Evolutionary conservation across 306 rosid species (phyloP).

Genomic region (Prunus dulcis): DNA sequence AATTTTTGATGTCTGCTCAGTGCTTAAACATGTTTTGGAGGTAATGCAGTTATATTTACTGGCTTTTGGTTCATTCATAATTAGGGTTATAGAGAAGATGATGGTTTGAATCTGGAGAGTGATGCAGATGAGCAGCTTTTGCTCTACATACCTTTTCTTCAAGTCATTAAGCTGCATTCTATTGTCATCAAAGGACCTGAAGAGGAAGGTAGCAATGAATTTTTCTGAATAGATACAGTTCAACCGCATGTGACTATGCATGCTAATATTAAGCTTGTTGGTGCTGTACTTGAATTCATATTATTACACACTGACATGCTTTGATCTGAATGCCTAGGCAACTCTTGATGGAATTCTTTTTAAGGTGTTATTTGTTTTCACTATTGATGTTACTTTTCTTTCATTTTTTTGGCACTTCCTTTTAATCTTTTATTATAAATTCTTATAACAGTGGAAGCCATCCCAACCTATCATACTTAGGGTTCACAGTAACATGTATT

Average conservation of each 20-base stretch:
- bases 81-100: slow-evolving; percentile 93
- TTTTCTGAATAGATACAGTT: background rate
- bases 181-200: slow-evolving; percentile 74
- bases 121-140: slow-evolving; percentile 98
- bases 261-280: slow-evolving; percentile 1
- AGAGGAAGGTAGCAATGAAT: slow-evolving; percentile 65
- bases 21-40: background rate
- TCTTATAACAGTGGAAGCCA: background rate
- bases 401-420: background rate
- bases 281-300: background rate
- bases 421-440: background rate
- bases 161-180: slow-evolving; percentile 80
- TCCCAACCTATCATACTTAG: background rate
- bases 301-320: background rate
- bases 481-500: background rate
- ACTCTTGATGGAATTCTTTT: background rate
- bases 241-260: background rate
- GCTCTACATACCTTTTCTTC: slow-evolving; percentile 81
- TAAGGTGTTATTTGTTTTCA: background rate
- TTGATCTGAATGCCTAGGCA: background rate
- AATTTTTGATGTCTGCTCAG: background rate
- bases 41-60: background rate
- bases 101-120: slow-evolving; percentile 85
- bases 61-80: slow-evolving; percentile 10
- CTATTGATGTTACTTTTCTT: background rate